phyloP scores from a whole-genome alignment of 257 asterid species.

The Capsicum rhomboideum region DNA sequence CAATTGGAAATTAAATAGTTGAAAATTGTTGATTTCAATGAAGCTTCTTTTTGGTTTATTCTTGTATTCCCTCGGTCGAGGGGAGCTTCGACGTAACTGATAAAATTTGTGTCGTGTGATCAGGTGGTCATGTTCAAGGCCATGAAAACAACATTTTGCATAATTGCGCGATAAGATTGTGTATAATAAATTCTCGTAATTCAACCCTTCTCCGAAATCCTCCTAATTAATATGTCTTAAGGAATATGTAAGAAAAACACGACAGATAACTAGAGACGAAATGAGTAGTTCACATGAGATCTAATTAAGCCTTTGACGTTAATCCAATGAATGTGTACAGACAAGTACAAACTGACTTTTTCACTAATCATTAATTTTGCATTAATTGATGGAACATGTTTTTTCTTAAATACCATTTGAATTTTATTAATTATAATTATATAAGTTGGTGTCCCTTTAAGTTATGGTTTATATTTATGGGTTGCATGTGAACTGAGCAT shows the following conservation, averaged over 20 bases:
- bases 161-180: too few relatives aligned
- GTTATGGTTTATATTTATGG: background rate
- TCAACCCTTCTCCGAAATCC: too few relatives aligned
- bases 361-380: background rate
- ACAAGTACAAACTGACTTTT: background rate
- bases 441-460: background rate
- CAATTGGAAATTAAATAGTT: background rate
- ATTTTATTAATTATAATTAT: background rate
- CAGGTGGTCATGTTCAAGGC: too few relatives aligned
- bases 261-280: background rate
- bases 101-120: too few relatives aligned
- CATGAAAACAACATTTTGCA: too few relatives aligned
- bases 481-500: background rate
- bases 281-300: background rate
- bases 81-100: too few relatives aligned
- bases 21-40: conserved; percentile 16
- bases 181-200: too few relatives aligned
- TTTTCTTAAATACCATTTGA: background rate
- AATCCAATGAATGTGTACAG: background rate
- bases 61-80: too few relatives aligned
- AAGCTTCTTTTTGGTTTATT: background rate
- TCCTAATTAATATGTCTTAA: background rate
- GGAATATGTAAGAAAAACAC: background rate
- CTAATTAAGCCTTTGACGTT: background rate
- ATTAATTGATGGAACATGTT: background rate